Evolutionary conservation across 2,329 filamentous ascomycete species (phyloP), one percentile per base, ranked within the genome.

Genomic region (Peltaster fructicola): DNA sequence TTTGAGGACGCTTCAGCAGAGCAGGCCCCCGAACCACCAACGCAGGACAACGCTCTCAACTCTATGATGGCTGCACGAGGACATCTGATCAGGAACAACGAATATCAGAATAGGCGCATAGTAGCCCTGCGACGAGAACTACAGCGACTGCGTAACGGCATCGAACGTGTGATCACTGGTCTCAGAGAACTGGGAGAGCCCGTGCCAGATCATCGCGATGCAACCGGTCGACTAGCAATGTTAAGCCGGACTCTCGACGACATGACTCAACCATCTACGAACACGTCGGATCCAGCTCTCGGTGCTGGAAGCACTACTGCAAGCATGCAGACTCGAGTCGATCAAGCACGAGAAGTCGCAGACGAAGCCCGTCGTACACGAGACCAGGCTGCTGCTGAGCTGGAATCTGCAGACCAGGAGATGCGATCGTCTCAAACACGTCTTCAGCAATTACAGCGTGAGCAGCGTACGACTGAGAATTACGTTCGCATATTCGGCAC

Each of bases 401-500:
- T 51, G 6, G 47, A 49, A 24, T 27, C 30, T 19, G 40, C 48
- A 3, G 45, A 49, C 19, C 37, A 39, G 16, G 45, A 51, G 20
- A 34, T 48, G 6, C 35, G 40, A 17, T 36, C 39, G 6, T 37
- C 43, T 5, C 39, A 45, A 22, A 39, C 44, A 12, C 36, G 40
- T 7, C 23, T 48, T 6, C 42, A 42, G 22, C 42, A 45, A 21
- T 32, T 51, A 8, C 45, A 45, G 22, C 43, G 41, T 10, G 47
- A 51, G 20, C 39, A 47, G 18, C 38, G 44, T 7, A 47, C 44
- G 3, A 39, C 42, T 4, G 47, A 52, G 24, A 51, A 51, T 23
- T 51, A 50, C 28, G 39, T 44, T 24, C 45, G 56, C 7, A 36
- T 60, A 0, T 61, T 60, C 30, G 58, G 58, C 8, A 52, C 52